These are phyloP conservation scores for Dimargaris xerosporica DNA, from an alignment of 192 early-diverging fungal genomes.

Conservation along the genomic window DNA sequence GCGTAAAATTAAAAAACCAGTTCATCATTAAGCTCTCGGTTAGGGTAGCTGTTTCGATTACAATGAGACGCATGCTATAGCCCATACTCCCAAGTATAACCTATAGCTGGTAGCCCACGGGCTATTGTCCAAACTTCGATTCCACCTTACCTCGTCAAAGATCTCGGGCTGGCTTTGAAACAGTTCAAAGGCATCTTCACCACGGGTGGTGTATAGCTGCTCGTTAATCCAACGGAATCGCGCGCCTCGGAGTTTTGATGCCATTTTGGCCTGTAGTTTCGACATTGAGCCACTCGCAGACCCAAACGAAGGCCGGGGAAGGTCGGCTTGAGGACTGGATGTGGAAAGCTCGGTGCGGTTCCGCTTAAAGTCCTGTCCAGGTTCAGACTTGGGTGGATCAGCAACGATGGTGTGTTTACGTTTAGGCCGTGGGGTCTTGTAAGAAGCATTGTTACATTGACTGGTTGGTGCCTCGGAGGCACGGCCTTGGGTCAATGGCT, in stretches of 20 bases:
- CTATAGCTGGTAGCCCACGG: not conserved
- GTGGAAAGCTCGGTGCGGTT: no score
- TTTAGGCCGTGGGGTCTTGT: not conserved
- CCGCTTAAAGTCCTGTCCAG: no score
- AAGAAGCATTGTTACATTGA: no score
- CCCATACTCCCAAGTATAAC: not conserved
- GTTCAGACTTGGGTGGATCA: conserved; percentile 1
- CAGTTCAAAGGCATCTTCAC: conserved; percentile 52
- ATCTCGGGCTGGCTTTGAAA: conserved; percentile 71
- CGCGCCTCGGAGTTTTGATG: conserved; percentile 59
- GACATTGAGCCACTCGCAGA: conserved; percentile 65
- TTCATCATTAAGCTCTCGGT: not conserved
- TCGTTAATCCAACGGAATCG: conserved; percentile 91
- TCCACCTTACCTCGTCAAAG: conserved; percentile 59
- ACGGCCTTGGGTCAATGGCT: no score
- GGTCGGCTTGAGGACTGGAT: conserved; percentile 91
- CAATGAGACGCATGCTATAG: not conserved
- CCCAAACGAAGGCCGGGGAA: conserved; percentile 83
- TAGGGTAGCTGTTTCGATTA: not conserved
- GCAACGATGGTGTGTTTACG: not conserved
- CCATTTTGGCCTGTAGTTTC: conserved; percentile 34
- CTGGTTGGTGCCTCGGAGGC: no score
- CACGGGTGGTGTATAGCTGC: conserved; percentile 75
- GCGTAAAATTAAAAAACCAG: conserved; percentile 1
- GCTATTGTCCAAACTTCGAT: not conserved